Evolutionary conservation across 805 yeast species (phyloP), one percentile per base, ranked within the genome.

Genomic region (Starmerella vitae): DNA sequence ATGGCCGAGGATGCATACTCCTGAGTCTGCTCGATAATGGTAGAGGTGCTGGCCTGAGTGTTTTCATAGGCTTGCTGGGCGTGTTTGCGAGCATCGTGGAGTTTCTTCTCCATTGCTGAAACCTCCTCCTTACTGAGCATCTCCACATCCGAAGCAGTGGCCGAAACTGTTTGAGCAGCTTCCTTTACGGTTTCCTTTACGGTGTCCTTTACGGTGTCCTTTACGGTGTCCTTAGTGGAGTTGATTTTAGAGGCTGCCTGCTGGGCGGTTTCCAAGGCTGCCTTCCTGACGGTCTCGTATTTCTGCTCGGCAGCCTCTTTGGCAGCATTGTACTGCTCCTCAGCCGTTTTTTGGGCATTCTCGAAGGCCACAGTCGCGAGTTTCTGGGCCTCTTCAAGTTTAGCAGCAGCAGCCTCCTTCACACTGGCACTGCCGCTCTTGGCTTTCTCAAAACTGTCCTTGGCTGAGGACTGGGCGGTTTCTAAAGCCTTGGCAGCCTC

Each of bases 1-100:
- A 85, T 71, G 56, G 93, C 97, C 52, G 93, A 98, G 43, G 84
- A 76, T 46, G 68, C 67, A 60, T 91, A 88, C 61, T 86, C 17
- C 29, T 31, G 33, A 12, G 46, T 36, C 17, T 25, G 30, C 17
- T 27, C 30, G 17, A 27, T n/a, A 7, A 27, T 17, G 30, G 14
- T 12, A 27, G 30, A 6, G 17, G 30, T 27, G 30, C 17, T 12
- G 17, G 17, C 30, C 8, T 27, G n/a, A n/a, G 39, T 36, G 29
- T 36, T 40, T 8, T 25, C 36, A 18, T 27, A 36, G 6, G 30
- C 33, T 24, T 31, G 31, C 20, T 30, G 5, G 4, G 39, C 43
- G 15, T 13, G 37, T 22, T 29, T 31, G 25, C 28, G 38, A n/a
- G 37, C 41, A 12, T 35, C 38, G 3, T 32, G 21, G 13, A 38